These are phyloP conservation scores for Stentor roeselii DNA, from an alignment of 73 alveolate species.

Conservation along the genomic window DNA sequence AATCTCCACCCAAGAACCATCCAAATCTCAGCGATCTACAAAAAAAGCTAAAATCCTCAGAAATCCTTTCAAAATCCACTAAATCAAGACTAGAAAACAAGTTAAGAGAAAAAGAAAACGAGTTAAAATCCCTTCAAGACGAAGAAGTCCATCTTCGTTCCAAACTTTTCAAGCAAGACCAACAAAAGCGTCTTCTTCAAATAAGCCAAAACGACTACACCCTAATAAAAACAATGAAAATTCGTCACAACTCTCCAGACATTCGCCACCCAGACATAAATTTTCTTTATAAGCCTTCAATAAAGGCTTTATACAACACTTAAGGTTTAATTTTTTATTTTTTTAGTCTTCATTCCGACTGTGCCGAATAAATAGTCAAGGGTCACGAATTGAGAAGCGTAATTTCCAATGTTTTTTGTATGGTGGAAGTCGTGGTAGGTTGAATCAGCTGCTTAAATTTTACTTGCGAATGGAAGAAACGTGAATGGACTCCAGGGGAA, in stretches of 20 bases:
- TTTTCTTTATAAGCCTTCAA: not conserved
- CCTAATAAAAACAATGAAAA: not conserved
- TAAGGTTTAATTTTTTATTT: too few species aligned
- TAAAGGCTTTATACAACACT: not conserved
- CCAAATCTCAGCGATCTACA: not conserved
- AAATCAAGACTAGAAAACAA: not conserved
- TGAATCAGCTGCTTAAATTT: not conserved
- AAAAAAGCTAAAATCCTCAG: not conserved
- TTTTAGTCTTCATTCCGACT: not conserved
- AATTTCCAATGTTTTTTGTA: not conserved
- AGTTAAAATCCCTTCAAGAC: not conserved
- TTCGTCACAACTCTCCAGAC: not conserved
- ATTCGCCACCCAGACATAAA: not conserved
- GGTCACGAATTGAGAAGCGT: not conserved
- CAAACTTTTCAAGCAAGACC: not conserved
- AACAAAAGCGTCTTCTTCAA: not conserved
- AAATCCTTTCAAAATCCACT: too few species aligned
- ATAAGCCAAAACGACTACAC: not conserved
- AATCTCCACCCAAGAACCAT: not conserved
- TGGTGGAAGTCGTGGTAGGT: not conserved
- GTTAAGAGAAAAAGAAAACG: not conserved
- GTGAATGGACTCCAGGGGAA: conserved; percentile 45
- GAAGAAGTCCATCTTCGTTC: not conserved
- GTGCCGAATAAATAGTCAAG: not conserved
- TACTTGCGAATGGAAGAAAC: conserved; percentile 38